phyloP scores from a whole-genome alignment of 1,284 basidiomycete genomes.

The Malassezia yamatoensis region DNA sequence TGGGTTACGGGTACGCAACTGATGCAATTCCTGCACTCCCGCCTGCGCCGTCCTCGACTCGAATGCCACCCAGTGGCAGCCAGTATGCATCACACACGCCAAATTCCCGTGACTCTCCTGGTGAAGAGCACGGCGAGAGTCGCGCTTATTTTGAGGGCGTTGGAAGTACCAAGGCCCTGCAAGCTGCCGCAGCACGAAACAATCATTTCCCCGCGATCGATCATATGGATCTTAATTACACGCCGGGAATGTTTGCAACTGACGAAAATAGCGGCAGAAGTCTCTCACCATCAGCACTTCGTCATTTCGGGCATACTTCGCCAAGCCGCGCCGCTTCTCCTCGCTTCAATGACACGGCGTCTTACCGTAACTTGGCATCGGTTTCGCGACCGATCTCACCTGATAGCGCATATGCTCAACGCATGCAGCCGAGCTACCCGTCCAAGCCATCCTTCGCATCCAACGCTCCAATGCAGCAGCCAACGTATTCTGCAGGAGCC shows the following conservation, averaged over 20 bases:
- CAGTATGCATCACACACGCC: background rate
- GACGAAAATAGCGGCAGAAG: background rate
- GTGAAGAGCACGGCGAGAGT: background rate
- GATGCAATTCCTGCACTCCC: conserved; percentile 13
- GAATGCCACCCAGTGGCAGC: background rate
- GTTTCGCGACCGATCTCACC: background rate
- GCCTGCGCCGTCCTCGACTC: conserved; percentile 3
- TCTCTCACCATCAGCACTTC: conserved; percentile 9
- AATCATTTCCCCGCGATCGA: conserved; percentile 4
- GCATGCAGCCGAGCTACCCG: background rate
- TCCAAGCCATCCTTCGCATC: background rate
- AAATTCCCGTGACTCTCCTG: conserved; percentile 1
- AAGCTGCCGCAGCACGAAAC: conserved; percentile 9
- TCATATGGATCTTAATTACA: conserved; percentile 1
- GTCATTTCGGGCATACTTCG: background rate
- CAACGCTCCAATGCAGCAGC: background rate
- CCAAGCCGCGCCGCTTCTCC: background rate
- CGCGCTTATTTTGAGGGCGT: conserved; percentile 18
- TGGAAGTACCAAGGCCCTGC: conserved; percentile 17
- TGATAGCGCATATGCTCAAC: background rate
- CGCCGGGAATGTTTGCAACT: conserved; percentile 2
- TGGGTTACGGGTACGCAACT: background rate
- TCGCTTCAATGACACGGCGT: background rate
- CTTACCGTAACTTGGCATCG: background rate
- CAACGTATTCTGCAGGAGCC: background rate